phyloP scores from a whole-genome alignment of 306 rosid genomes.

The Corylus avellana region DNA sequence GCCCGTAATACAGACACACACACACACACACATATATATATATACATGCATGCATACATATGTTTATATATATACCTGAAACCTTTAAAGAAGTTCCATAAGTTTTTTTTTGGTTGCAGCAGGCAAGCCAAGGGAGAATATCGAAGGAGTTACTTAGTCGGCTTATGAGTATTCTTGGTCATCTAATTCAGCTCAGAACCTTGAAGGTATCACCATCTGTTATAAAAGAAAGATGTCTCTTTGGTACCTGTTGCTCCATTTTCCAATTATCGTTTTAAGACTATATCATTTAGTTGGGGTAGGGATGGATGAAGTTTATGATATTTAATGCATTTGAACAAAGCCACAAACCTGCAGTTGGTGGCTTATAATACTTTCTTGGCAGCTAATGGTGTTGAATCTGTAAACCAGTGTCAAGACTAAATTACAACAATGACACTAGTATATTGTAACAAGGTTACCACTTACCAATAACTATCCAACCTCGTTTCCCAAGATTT shows the following conservation, averaged over 20 bases:
- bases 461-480: background rate
- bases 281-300: background rate
- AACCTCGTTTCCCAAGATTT: background rate
- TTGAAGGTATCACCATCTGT: conserved; percentile 63
- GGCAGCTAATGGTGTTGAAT: background rate
- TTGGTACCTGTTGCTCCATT: conserved; percentile 15
- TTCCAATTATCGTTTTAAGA: conserved; percentile 12
- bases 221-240: conserved; percentile 17
- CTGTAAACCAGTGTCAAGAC: background rate
- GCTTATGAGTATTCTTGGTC: conserved; percentile 94
- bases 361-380: background rate
- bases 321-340: conserved; percentile 4
- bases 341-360: background rate
- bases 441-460: background rate
- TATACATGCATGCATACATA: too few relatives aligned
- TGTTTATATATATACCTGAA: background rate
- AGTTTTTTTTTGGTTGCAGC: conserved; percentile 45
- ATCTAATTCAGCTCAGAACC: conserved; percentile 94
- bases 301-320: background rate
- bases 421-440: background rate
- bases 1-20: background rate
- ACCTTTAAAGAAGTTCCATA: conserved; percentile 10
- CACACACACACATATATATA: too few relatives aligned
- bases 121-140: conserved; percentile 95
- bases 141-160: conserved; percentile 86